Percentiles rank a stretch among this genome's conserved stretches.
Conservation (phyloP, 352 stramenopile species). For the Blastocystis sp. region DNA sequence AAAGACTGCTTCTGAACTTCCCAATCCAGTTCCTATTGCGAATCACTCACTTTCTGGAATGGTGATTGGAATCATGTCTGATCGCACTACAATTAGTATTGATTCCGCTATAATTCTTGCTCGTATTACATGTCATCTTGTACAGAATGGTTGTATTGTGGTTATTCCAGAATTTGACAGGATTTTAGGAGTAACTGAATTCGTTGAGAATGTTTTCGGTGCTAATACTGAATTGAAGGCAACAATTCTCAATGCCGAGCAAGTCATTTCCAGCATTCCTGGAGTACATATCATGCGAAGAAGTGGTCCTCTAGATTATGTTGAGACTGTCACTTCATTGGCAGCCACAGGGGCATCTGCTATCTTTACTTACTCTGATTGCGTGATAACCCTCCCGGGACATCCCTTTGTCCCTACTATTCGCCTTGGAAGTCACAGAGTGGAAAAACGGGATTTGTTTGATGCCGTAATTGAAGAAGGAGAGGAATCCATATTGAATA, state of each 20-base stretch:
- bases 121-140: background rate
- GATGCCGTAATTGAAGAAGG: background rate
- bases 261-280: background rate
- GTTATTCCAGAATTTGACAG: slow-evolving; percentile 58
- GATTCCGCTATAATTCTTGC: background rate
- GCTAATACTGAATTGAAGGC: background rate
- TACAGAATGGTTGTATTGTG: slow-evolving; percentile 19
- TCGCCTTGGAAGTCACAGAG: background rate
- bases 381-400: background rate
- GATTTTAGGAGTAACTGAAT: background rate
- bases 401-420: slow-evolving; percentile 66
- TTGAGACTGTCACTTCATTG: slow-evolving; percentile 58
- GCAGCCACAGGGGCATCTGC: background rate
- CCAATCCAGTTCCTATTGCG: background rate
- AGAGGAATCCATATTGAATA: background rate
- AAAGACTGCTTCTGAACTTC: background rate
- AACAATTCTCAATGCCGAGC: background rate
- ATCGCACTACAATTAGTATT: background rate
- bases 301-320: slow-evolving; percentile 2
- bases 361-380: background rate
- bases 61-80: background rate
- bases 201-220: background rate
- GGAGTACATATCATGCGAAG: slow-evolving; percentile 68
- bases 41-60: background rate
- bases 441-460: background rate